phyloP scores from a whole-genome alignment of 768 basidiomycete genomes.

The Terana coerulea region DNA sequence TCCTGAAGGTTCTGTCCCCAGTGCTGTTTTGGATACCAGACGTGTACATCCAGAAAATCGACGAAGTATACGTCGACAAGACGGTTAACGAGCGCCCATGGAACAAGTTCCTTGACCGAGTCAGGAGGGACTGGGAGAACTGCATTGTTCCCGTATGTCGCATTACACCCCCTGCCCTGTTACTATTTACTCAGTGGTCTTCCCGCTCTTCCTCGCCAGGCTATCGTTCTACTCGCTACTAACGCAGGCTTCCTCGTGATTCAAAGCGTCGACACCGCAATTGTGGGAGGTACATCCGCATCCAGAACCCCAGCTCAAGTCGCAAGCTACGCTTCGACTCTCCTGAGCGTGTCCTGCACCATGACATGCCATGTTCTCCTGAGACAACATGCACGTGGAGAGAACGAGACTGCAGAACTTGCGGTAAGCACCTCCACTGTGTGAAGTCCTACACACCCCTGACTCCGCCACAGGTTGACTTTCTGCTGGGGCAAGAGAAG shows the following conservation, averaged over 20 bases:
- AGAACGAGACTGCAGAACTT: conserved; percentile 25
- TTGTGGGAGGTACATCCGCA: neutral
- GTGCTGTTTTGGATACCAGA: conserved; percentile 32
- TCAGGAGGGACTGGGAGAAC: conserved; percentile 28
- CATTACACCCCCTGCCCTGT: neutral
- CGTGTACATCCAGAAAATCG: conserved; percentile 39
- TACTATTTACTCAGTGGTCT: neutral
- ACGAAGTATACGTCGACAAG: conserved; percentile 47
- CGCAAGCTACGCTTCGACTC: conserved; percentile 41
- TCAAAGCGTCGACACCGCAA: conserved; percentile 34
- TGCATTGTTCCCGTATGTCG: conserved; percentile 37
- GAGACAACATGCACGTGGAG: conserved; percentile 36
- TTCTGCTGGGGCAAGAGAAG: conserved; percentile 16
- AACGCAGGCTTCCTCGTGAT: conserved; percentile 61
- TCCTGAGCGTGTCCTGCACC: conserved; percentile 39
- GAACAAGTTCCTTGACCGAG: conserved; percentile 38
- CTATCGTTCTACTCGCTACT: conserved; percentile 54
- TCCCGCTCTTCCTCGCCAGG: conserved; percentile 30
- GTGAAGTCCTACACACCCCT: neutral
- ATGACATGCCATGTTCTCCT: conserved; percentile 41
- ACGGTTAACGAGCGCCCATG: conserved; percentile 39
- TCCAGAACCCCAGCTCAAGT: conserved; percentile 30
- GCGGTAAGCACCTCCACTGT: conserved; percentile 30
- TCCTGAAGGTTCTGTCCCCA: neutral
- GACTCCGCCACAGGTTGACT: conserved; percentile 10